Evolutionary conservation across 2,329 filamentous ascomycete genomes (phyloP), one percentile per base, ranked within the genome.

Genomic region (Zymoseptoria pseudotritici): DNA sequence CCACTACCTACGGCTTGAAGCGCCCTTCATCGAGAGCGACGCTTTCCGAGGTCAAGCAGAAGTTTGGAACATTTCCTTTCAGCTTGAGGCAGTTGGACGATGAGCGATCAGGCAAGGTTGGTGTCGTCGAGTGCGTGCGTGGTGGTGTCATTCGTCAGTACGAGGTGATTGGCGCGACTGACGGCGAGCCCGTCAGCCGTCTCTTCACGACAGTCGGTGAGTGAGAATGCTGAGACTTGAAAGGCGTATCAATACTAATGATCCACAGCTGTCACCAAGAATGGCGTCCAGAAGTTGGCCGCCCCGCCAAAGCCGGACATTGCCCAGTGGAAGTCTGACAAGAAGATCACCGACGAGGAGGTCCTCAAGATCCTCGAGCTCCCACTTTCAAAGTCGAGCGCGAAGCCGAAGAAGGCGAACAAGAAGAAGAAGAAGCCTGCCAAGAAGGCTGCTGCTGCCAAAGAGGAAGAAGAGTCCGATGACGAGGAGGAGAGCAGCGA

Each of bases 1-100:
- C 85, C 67, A 92, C 90, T 69, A 97, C 91, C 63, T 97, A 96
- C 77, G 87, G 86, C 63, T 83, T 99, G 67, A 99, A 97, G 86
- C 88, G 94, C 67, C 91, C 91, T 62, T 96, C 90, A 67, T 97
- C 93, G 56, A 86, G 93, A 74, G 90, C 95, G 78, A 88, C 93
- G 55, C 83, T 97, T 57, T 96, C 92, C 53, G 94, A 97, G 79
- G 88, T 96, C 63, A 88, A 95, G 76, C 95, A 93, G 86, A 97
- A 93, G 81, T 99, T 97, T 73, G 92, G 93, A 66, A 91, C 86
- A 64, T 99, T 99, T 83, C 94, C 94, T 70, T 99, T 99, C 85
- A 96, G 90, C 78, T 83, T 97, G 80, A 86, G 94, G 73, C 94
- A 99, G 80, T 85, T 99, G 64, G 93, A 97, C 65, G 93, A 97